A percentile compares a stretch with the other conserved stretches of the same genome.
phyloP scores from a whole-genome alignment of 371 early-diverging fungal species.

The Mucor plumbeus region DNA sequence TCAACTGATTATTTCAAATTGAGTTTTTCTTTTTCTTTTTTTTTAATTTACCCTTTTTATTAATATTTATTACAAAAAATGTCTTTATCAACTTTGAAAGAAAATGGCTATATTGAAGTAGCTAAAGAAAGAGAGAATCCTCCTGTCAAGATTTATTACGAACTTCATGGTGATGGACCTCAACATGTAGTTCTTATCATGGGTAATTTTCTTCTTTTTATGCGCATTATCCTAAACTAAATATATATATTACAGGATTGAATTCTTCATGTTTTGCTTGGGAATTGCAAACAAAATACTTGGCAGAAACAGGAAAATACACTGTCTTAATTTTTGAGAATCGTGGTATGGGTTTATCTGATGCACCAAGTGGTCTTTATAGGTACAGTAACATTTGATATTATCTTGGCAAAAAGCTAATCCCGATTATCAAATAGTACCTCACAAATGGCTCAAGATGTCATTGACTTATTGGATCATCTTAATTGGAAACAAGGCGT shows the following conservation, averaged over 20 bases:
- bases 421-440: constrained; percentile 33
- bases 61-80: not conserved
- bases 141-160: constrained; percentile 60
- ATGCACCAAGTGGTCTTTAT: constrained; percentile 59
- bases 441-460: constrained; percentile 69
- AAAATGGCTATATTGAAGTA: constrained; percentile 28
- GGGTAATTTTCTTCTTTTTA: constrained; percentile 38
- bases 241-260: constrained; percentile 23
- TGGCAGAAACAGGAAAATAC: constrained; percentile 60
- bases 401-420: not conserved
- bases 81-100: constrained; percentile 26
- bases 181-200: constrained; percentile 64
- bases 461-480: constrained; percentile 58
- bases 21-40: not conserved
- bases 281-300: constrained; percentile 58
- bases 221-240: not conserved
- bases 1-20: not conserved
- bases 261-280: constrained; percentile 52
- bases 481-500: constrained; percentile 67
- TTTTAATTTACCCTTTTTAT: not conserved
- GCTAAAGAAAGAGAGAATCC: constrained; percentile 21
- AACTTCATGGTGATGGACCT: constrained; percentile 67
- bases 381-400: constrained; percentile 29
- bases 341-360: constrained; percentile 69
- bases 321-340: constrained; percentile 78